Conservation (phyloP, 2,329 filamentous ascomycete genomes). For the Cercospora beticola region DNA sequence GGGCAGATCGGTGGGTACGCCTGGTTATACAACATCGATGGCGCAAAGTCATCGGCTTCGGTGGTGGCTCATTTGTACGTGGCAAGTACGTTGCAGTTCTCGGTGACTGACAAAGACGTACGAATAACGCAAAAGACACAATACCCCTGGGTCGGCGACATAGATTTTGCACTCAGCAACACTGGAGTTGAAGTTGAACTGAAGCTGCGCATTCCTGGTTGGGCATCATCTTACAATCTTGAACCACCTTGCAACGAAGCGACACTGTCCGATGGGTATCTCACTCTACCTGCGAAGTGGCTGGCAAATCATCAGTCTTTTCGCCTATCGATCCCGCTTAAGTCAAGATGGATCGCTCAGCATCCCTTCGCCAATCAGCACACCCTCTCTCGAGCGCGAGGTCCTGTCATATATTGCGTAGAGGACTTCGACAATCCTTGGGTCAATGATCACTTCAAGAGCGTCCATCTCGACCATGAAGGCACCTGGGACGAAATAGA, state of each 20-base stretch:
- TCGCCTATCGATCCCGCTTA: conserved; percentile 48
- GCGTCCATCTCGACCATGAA: conserved; percentile 12
- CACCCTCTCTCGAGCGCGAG: conserved; percentile 56
- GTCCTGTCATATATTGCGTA: conserved; percentile 61
- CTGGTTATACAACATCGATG: conserved; percentile 47
- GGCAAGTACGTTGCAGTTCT: conserved; percentile 48
- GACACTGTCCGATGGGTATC: conserved; percentile 51
- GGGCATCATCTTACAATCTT: conserved; percentile 45
- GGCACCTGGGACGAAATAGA: conserved; percentile 22
- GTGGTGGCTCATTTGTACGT: conserved; percentile 60
- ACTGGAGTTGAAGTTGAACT: conserved; percentile 42
- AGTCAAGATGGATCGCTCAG: conserved; percentile 51
- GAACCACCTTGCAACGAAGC: conserved; percentile 38
- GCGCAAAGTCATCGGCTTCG: conserved; percentile 29
- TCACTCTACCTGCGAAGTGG: conserved; percentile 48
- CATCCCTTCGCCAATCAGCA: conserved; percentile 58
- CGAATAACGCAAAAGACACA: conserved; percentile 52
- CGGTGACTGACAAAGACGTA: conserved; percentile 39
- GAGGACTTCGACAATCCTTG: conserved; percentile 60
- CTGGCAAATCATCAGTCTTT: conserved; percentile 45
- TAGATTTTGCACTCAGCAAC: conserved; percentile 48
- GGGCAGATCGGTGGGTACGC: conserved; percentile 59
- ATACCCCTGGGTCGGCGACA: conserved; percentile 59
- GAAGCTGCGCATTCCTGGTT: conserved; percentile 56
- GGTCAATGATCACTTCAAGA: conserved; percentile 57